Percentiles rank a stretch among this genome's conserved stretches.
Evolutionary conservation across 148 eudicot genomes (phyloP).

Genomic region (Mesembryanthemum crystallinum): DNA sequence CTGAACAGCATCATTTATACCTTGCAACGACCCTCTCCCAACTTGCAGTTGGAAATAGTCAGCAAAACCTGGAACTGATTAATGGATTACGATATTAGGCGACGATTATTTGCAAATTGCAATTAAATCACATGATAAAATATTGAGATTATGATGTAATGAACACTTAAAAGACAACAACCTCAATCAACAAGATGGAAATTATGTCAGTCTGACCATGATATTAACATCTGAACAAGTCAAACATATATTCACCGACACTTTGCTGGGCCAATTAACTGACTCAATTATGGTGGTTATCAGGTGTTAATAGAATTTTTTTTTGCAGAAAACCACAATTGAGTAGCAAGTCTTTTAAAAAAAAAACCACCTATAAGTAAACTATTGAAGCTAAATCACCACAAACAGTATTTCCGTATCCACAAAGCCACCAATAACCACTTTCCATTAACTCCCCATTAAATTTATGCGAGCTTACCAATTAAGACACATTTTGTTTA

Average conservation of each 20-base stretch:
- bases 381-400: too few species aligned
- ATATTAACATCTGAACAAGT: neutral
- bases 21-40: slow-evolving; percentile 39
- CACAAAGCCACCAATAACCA: too few species aligned
- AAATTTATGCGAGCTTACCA: too few species aligned
- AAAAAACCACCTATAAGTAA: too few species aligned
- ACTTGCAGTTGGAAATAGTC: slow-evolving; percentile 26
- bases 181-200: neutral
- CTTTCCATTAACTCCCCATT: too few species aligned
- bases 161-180: neutral
- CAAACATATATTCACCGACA: neutral
- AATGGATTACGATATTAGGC: neutral
- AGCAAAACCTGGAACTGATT: slow-evolving; percentile 18
- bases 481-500: too few species aligned
- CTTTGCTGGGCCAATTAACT: neutral
- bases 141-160: neutral
- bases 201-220: neutral
- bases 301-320: neutral
- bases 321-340: too few species aligned
- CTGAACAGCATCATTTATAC: slow-evolving; percentile 19
- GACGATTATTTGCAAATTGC: neutral
- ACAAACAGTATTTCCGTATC: too few species aligned
- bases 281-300: neutral
- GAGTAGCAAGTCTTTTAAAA: too few species aligned
- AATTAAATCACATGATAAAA: neutral